These are phyloP conservation scores for Kwoniella sp. DNA, from an alignment of 768 basidiomycete species.

Conservation along the genomic window DNA sequence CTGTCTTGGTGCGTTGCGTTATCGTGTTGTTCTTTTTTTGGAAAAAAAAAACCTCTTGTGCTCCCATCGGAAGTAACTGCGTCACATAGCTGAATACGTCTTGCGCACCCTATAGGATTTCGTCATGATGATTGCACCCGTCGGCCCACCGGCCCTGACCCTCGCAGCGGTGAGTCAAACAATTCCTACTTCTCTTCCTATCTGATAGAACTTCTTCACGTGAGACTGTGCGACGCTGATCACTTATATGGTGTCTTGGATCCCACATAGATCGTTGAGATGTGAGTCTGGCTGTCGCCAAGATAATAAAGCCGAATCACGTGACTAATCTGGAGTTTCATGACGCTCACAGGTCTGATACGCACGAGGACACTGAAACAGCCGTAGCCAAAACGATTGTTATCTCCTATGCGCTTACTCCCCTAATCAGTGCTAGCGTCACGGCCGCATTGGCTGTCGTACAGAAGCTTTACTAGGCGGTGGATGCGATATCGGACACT, in stretches of 20 bases:
- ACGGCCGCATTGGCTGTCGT: constrained; percentile 43
- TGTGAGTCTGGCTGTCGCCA: constrained; percentile 6
- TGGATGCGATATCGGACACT: too few species aligned
- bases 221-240: too few species aligned
- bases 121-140: constrained; percentile 45
- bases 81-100: too few species aligned
- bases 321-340: constrained; percentile 7
- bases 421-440: constrained; percentile 46
- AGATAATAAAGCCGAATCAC: too few species aligned
- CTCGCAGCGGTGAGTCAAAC: constrained; percentile 47
- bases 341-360: constrained; percentile 28
- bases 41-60: too few species aligned
- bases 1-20: constrained; percentile 36
- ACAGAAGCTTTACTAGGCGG: constrained; percentile 25
- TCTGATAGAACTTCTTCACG: too few species aligned
- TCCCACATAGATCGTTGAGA: constrained; percentile 23
- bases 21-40: too few species aligned
- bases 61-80: too few species aligned
- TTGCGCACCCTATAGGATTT: constrained; percentile 45
- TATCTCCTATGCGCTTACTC: constrained; percentile 48
- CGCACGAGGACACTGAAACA: constrained; percentile 41
- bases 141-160: constrained; percentile 55
- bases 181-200: too few species aligned
- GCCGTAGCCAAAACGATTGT: constrained; percentile 51
- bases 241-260: not conserved